Base-by-base conservation (phyloP, 768 basidiomycete species). In the Clathrus columnatus region DNA sequence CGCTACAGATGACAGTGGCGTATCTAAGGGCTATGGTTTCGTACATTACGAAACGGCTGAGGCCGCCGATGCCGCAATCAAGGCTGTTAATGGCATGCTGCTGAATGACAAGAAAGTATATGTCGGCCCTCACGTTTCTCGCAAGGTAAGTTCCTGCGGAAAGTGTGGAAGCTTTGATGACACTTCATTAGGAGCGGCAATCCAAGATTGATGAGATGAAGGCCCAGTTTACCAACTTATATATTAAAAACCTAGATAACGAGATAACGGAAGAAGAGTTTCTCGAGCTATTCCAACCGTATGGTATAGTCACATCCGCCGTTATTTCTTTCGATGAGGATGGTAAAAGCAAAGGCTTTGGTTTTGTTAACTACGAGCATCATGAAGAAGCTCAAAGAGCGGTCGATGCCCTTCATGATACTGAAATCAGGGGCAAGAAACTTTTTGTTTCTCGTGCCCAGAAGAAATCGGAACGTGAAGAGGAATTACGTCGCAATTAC, bases 41-140 rank as follows among this genome's bases (percentile, higher is more conserved):
- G 96, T 99, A 56, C 96, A 99, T 70, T 99, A 98, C 72, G 93
- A 97, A 74, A 96, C 93, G 55, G 88, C 87, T 49, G 96, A 98
- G 72, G 89, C 95, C 18, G 93, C 94, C 57, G 90, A 94, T 14
- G 83, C 80, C 50, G 96, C 96, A 61, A 97, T 99, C 80, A 94
- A 96, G 73, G 87, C 91, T 54, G 96, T 98, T 68, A 96, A 99
- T 69, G 93, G 95, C 61, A 99, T 99, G 96, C 72, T 99, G 62
- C 77, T 99, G 68, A 98, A 98, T 72, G 96, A 99, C 78, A 97
- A 96, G 75, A 97, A 98, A 77, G 96, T 99, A 62, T 99, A 85
- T 64, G 96, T 99, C 61, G 96, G 96, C 54, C 81, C 92, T 67
- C 95, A 99, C 73, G 88, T 98, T 68, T 91, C 92, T 59, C 90